Evolutionary conservation across 257 asterid species (phyloP).

Genomic region (Solanum okadae): DNA sequence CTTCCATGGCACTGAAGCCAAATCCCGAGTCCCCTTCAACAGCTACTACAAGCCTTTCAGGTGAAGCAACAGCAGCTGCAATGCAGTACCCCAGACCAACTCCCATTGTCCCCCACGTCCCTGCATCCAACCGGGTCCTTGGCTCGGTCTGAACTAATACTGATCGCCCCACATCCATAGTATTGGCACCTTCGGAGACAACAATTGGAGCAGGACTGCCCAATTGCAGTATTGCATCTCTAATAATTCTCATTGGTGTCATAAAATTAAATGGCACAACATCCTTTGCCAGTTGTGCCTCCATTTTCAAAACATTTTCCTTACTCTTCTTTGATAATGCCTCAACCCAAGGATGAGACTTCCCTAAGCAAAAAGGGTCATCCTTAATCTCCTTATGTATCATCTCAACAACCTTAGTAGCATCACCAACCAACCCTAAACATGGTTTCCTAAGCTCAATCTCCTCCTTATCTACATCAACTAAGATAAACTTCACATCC

Average conservation of each 20-base stretch:
- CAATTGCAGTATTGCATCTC: slow-evolving; percentile 61
- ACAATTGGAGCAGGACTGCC: slow-evolving; percentile 72
- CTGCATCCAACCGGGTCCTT: slow-evolving; percentile 90
- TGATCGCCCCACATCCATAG: slow-evolving; percentile 83
- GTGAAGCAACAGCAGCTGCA: slow-evolving; percentile 91
- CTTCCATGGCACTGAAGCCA: slow-evolving; percentile 98
- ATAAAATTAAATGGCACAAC: slow-evolving; percentile 80
- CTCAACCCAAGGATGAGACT: slow-evolving; percentile 79
- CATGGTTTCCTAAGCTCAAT: slow-evolving; percentile 63
- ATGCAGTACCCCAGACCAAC: slow-evolving; percentile 96
- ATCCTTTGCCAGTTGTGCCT: slow-evolving; percentile 58
- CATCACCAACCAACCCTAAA: slow-evolving; percentile 79
- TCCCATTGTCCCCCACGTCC: slow-evolving; percentile 99
- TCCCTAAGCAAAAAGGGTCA: slow-evolving; percentile 73
- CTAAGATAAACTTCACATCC: slow-evolving; percentile 75
- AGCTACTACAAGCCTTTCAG: slow-evolving; percentile 82
- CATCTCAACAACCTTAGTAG: slow-evolving; percentile 57
- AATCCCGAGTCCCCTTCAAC: slow-evolving; percentile 98
- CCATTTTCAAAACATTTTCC: slow-evolving; percentile 84
- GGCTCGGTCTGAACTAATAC: slow-evolving; percentile 87
- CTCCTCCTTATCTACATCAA: slow-evolving; percentile 61
- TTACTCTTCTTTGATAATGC: slow-evolving; percentile 46
- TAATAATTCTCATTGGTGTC: slow-evolving; percentile 88
- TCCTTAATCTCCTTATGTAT: slow-evolving; percentile 68
- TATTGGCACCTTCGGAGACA: slow-evolving; percentile 91